Conservation (phyloP, 73 alveolate species). For the Paramecium primaurelia region DNA sequence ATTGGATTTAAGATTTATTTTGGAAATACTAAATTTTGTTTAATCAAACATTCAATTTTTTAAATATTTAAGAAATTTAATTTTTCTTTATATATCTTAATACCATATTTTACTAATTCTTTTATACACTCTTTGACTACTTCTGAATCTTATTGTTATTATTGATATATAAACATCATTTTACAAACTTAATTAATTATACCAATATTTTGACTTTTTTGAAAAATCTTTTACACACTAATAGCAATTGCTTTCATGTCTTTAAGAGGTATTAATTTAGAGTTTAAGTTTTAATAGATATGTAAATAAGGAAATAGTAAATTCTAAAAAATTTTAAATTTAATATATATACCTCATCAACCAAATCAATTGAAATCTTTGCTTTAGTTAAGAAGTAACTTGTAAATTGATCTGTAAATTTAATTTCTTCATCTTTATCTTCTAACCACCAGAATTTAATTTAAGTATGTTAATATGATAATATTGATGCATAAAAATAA, state of each 20-base stretch:
- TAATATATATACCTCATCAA: background rate
- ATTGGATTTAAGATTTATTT: background rate
- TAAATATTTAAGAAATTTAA: background rate
- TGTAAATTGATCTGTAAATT: background rate
- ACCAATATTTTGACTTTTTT: background rate
- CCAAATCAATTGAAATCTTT: background rate
- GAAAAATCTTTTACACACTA: background rate
- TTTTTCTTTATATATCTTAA: background rate
- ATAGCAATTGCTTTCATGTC: background rate
- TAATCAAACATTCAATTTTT: background rate
- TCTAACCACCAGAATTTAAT: background rate
- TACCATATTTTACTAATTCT: background rate
- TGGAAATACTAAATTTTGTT: background rate
- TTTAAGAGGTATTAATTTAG: background rate
- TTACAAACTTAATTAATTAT: background rate
- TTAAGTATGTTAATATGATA: background rate
- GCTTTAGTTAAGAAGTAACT: background rate
- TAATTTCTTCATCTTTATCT: background rate
- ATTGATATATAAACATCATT: background rate
- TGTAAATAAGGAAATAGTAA: background rate
- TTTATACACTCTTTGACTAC: background rate
- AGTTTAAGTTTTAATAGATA: background rate
- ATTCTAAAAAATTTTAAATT: background rate
- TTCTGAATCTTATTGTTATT: background rate
- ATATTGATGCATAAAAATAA: background rate